Evolutionary conservation across 164 flowering plant genomes (phyloP).

Genomic region (Sextonia rubra): DNA sequence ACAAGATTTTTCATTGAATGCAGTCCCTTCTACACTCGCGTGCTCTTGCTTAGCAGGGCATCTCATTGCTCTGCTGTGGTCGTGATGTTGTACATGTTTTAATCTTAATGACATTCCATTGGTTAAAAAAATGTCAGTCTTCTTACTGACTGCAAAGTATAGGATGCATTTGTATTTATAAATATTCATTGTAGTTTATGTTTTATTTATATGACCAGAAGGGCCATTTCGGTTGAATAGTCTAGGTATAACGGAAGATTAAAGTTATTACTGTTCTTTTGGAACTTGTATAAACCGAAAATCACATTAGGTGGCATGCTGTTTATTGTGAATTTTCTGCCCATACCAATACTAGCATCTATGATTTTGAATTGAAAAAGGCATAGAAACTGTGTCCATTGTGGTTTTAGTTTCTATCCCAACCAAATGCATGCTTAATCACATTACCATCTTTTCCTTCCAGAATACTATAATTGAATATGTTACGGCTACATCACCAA

Average conservation of each 20-base stretch:
- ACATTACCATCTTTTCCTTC: no score
- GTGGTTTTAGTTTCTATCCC: no score
- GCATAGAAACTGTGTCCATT: not conserved
- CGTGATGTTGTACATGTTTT: not conserved
- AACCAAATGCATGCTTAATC: no score
- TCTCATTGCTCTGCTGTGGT: no score
- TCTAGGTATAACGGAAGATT: not conserved
- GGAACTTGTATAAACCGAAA: not conserved
- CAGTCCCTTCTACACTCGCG: not conserved
- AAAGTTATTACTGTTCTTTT: no score
- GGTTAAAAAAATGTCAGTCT: not conserved
- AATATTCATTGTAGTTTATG: not conserved
- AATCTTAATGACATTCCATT: not conserved
- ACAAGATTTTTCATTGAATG: not conserved
- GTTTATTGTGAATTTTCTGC: not conserved
- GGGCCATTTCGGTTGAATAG: no score
- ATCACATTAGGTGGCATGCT: not conserved
- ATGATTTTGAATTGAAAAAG: not conserved
- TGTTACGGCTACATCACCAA: no score
- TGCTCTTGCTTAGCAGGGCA: not conserved
- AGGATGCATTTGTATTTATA: not conserved
- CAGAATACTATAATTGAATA: no score
- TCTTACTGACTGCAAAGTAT: not conserved
- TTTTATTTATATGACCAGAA: no score
- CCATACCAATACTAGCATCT: not conserved